These are phyloP conservation scores for Pichia sorboxylosa DNA, from an alignment of 1,139 yeast genomes.

Conservation along the genomic window DNA sequence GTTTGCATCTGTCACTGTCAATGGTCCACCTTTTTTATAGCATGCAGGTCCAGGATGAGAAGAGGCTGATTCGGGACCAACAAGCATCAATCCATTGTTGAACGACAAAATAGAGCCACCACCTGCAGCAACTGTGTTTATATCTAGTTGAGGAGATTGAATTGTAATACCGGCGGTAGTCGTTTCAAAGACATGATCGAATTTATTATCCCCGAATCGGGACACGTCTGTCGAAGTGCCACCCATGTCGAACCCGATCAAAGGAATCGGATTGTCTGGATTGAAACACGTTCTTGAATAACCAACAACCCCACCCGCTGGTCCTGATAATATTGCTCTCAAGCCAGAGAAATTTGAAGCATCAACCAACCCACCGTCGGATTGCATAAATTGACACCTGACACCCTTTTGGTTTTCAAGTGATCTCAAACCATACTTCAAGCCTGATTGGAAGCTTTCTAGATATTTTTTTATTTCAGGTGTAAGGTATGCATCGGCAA, in stretches of 20 bases:
- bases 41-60: slow-evolving; percentile 58
- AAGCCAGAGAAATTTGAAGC: slow-evolving; percentile 37
- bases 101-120: slow-evolving; percentile 45
- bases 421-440: slow-evolving; percentile 37
- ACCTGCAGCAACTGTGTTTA: slow-evolving; percentile 52
- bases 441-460: slow-evolving; percentile 48
- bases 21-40: slow-evolving; percentile 46
- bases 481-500: slow-evolving; percentile 68
- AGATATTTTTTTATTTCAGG: slow-evolving; percentile 60
- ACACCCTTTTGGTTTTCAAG: slow-evolving; percentile 18
- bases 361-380: slow-evolving; percentile 49
- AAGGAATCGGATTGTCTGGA: slow-evolving; percentile 29
- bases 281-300: slow-evolving; percentile 41
- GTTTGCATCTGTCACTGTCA: slow-evolving; percentile 51
- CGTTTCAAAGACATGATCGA: slow-evolving; percentile 46
- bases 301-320: slow-evolving; percentile 57
- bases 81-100: slow-evolving; percentile 43
- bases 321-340: slow-evolving; percentile 45
- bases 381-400: slow-evolving; percentile 41
- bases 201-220: slow-evolving; percentile 33
- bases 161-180: slow-evolving; percentile 45
- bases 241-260: slow-evolving; percentile 53
- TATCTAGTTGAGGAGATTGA: slow-evolving; percentile 47
- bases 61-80: slow-evolving; percentile 50
- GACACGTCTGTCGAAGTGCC: slow-evolving; percentile 54